Percentiles rank a stretch among this genome's conserved stretches.
Conservation (phyloP, 2,329 filamentous ascomycete species). For the Pyrenophora graminea region DNA sequence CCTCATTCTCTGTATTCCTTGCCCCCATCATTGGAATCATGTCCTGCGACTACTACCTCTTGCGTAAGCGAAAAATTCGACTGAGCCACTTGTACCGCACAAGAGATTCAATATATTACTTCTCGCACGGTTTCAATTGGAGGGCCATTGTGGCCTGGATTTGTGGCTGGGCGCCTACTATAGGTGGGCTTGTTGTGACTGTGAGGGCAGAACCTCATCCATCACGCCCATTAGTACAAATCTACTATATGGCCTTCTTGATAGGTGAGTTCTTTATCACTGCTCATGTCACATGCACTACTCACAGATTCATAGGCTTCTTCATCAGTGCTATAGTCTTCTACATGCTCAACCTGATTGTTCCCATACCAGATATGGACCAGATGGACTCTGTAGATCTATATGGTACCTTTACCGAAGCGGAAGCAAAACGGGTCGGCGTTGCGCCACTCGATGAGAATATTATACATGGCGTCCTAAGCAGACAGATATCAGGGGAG, state of each 20-base stretch:
- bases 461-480: background rate
- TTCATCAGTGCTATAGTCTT: conserved; percentile 45
- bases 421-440: conserved; percentile 50
- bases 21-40: conserved; percentile 49
- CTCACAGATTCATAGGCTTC: conserved; percentile 40
- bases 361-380: conserved; percentile 48
- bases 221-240: conserved; percentile 46
- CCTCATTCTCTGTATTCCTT: conserved; percentile 51
- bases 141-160: conserved; percentile 51
- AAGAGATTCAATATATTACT: conserved; percentile 49
- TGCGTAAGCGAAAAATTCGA: conserved; percentile 41
- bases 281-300: background rate
- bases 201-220: conserved; percentile 41
- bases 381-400: conserved; percentile 52
- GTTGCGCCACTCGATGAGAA: conserved; percentile 39
- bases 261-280: conserved; percentile 39
- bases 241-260: conserved; percentile 56
- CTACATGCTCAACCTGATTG: conserved; percentile 46
- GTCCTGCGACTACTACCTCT: conserved; percentile 46
- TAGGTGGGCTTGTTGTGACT: conserved; percentile 49
- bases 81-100: conserved; percentile 47
- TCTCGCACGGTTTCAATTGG: conserved; percentile 52
- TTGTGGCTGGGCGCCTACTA: conserved; percentile 51
- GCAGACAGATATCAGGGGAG: background rate
- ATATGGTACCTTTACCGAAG: conserved; percentile 52